Base-by-base conservation (phyloP, 495 filamentous ascomycete genomes). In the Penicillium daleae region DNA sequence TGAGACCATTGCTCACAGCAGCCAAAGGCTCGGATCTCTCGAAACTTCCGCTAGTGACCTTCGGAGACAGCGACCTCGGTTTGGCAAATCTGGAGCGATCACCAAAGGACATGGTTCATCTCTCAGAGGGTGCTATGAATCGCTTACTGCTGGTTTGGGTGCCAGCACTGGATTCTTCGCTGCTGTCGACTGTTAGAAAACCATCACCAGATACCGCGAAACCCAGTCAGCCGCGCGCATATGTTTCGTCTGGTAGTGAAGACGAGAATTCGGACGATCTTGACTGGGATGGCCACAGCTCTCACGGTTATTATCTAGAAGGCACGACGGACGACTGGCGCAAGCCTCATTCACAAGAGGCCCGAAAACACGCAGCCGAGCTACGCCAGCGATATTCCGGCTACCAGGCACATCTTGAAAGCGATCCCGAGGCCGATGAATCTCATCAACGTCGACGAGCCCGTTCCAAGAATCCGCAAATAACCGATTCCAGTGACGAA, bases 391-490 rank as follows among this genome's bases (percentile, higher is more conserved):
- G 59, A 35, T 78, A 77, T 29, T 75, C 78, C 2, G 59, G 61
- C 17, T 77, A 74, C 50, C 76, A 76, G 22, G 74, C 79, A 4
- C 66, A 65, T 8, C 77, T 81, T 10, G 77, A 80, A 62, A 78
- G 71, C 55, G 78, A 80, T 37, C 59, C 71, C 4, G 79, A 81
- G 21, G 60, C 69, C 2, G 63, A 67, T 29, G 64, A 67, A 19
- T 57, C 62, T 21, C 19, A 17, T 32, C 26, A 42, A 24, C 60
- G 40, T 54, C 59, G 59, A 7, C 54, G 35, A 42, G 42, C 10
- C 7, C 53, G 3, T n/a, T 35, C 56, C 44, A 52, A 24, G 19
- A 53, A 56, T n/a, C 24, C 48, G 1, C 48, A 32, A 44, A 27
- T 60, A 60, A 49, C 65, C 50, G 40, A 59, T 32, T 62, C 64